A percentile compares a stretch with the other conserved stretches of the same genome.
phyloP scores from a whole-genome alignment of 2,329 filamentous ascomycete genomes.

The Ophiocordyceps sinensis region DNA sequence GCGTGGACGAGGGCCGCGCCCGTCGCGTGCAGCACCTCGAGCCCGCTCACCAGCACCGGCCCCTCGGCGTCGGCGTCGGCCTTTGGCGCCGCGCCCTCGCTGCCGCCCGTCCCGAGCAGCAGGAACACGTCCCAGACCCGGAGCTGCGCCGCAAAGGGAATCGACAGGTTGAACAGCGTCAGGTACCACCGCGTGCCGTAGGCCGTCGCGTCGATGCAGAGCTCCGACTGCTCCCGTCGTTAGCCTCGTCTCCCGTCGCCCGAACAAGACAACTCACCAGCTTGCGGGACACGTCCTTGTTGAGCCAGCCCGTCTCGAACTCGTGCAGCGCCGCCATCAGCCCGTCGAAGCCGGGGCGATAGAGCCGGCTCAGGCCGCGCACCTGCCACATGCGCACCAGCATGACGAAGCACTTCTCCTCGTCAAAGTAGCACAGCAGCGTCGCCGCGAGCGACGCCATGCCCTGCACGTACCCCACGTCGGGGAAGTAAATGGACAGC shows the following conservation, averaged over 20 bases:
- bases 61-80: slow-evolving; percentile 1
- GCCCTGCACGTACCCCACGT: slow-evolving; percentile 90
- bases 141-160: slow-evolving; percentile 86
- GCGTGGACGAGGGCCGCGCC: slow-evolving; percentile 84
- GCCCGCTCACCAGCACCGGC: slow-evolving; percentile 27
- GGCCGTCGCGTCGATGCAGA: slow-evolving; percentile 74
- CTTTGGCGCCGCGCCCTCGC: slow-evolving; percentile 2
- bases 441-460: slow-evolving; percentile 93
- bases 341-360: slow-evolving; percentile 70
- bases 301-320: slow-evolving; percentile 75
- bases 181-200: slow-evolving; percentile 97
- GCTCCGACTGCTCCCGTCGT: slow-evolving; percentile 39
- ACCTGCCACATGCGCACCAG: slow-evolving; percentile 86
- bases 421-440: slow-evolving; percentile 89
- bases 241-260: background rate
- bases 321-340: slow-evolving; percentile 75
- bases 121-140: slow-evolving; percentile 98
- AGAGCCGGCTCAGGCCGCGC: slow-evolving; percentile 72
- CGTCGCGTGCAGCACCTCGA: slow-evolving; percentile 82
- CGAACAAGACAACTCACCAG: slow-evolving; percentile 44
- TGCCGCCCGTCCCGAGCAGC: slow-evolving; percentile 48
- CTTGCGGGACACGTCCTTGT: slow-evolving; percentile 65
- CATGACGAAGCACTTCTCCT: slow-evolving; percentile 92
- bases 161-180: slow-evolving; percentile 91
- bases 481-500: slow-evolving; percentile 78